These are phyloP conservation scores for Ophiocordyceps camponoti-floridani DNA, from an alignment of 2,329 filamentous ascomycete species.

Conservation along the genomic window DNA sequence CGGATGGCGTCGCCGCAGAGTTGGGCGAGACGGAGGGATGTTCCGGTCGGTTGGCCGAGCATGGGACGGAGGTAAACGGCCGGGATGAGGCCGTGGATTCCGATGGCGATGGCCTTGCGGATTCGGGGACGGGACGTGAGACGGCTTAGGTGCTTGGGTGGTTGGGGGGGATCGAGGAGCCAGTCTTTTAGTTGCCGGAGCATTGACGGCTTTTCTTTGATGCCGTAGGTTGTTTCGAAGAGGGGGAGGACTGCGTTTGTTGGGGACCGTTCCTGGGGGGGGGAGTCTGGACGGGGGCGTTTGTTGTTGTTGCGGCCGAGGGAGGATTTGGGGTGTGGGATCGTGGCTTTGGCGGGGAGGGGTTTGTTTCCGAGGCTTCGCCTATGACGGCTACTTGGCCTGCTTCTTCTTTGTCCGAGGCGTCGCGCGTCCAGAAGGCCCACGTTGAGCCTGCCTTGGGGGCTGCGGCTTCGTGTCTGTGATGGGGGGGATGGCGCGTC, in stretches of 20 bases:
- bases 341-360: slow-evolving; percentile 29
- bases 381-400: slow-evolving; percentile 40
- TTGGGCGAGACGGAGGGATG: slow-evolving; percentile 82
- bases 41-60: slow-evolving; percentile 87
- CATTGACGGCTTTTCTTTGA: slow-evolving; percentile 51
- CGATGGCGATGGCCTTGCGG: slow-evolving; percentile 78
- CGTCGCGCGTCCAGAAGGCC: slow-evolving; percentile 81
- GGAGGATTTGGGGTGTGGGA: slow-evolving; percentile 23
- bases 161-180: slow-evolving; percentile 35
- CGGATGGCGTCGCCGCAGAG: slow-evolving; percentile 71
- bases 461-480: slow-evolving; percentile 5
- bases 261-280: too few relatives aligned
- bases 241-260: slow-evolving; percentile 56
- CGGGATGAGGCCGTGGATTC: slow-evolving; percentile 87
- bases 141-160: slow-evolving; percentile 54
- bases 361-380: slow-evolving; percentile 28
- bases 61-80: slow-evolving; percentile 74
- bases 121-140: slow-evolving; percentile 52
- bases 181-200: slow-evolving; percentile 46
- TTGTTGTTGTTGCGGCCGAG: slow-evolving; percentile 8
- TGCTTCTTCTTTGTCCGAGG: slow-evolving; percentile 38
- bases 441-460: slow-evolving; percentile 47
- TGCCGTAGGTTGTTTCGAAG: slow-evolving; percentile 48
- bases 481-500: too few relatives aligned
- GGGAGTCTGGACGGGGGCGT: slow-evolving; percentile 4